Percentiles rank a stretch among this genome's conserved stretches.
phyloP scores from a whole-genome alignment of 345 rosid species.

The Brassica cretica region DNA sequence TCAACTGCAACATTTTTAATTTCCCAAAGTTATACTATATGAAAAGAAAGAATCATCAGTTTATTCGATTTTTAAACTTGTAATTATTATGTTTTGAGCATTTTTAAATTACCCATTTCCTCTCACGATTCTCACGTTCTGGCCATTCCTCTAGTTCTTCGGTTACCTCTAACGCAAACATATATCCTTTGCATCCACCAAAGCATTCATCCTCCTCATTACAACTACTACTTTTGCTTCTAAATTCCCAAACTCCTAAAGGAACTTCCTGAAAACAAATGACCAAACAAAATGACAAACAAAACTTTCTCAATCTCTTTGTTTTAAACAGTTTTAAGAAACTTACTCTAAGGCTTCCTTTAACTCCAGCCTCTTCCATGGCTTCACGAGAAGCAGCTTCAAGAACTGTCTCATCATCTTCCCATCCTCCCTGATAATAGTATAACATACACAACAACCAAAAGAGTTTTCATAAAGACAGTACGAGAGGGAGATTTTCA shows the following conservation, averaged over 20 bases:
- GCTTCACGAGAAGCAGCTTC: slow-evolving; percentile 96
- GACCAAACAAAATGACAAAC: neutral
- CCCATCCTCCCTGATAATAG: slow-evolving; percentile 93
- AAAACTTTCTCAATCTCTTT: neutral
- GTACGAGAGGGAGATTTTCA: neutral
- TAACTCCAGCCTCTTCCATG: slow-evolving; percentile 91
- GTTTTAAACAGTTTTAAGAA: neutral
- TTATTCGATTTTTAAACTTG: neutral
- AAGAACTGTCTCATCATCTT: slow-evolving; percentile 78
- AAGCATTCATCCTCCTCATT: slow-evolving; percentile 27
- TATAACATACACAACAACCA: neutral
- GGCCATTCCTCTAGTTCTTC: slow-evolving; percentile 89
- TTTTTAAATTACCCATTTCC: slow-evolving; percentile 65
- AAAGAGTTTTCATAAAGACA: neutral
- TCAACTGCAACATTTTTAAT: slow-evolving; percentile 46
- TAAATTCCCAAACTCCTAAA: slow-evolving; percentile 57
- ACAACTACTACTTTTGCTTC: slow-evolving; percentile 39
- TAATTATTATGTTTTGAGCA: neutral
- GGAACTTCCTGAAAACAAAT: slow-evolving; percentile 56
- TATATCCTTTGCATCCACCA: slow-evolving; percentile 43
- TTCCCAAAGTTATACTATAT: neutral
- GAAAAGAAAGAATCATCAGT: neutral
- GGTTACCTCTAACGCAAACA: slow-evolving; percentile 55
- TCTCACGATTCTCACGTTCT: slow-evolving; percentile 49
- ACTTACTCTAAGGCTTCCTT: slow-evolving; percentile 70